Percentiles rank a stretch among this genome's conserved stretches.
phyloP scores from a whole-genome alignment of 169 alveolate genomes.

The Eimeria falciformis region DNA sequence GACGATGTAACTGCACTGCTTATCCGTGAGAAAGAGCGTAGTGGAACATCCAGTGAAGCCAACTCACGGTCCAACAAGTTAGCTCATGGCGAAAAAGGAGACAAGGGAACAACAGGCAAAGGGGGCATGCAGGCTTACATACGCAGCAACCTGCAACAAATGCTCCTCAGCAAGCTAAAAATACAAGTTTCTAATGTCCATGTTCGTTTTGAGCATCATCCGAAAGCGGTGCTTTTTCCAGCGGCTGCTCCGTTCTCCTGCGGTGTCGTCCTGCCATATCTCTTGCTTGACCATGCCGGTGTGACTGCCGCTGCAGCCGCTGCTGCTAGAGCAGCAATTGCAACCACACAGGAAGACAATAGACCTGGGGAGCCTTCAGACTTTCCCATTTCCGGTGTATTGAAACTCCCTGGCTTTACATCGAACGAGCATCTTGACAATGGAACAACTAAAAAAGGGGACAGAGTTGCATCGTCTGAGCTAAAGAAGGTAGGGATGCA shows the following conservation, averaged over 20 bases:
- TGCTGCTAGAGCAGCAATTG: slow-evolving; percentile 1
- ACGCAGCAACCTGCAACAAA: slow-evolving; percentile 31
- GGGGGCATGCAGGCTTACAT: slow-evolving; percentile 43
- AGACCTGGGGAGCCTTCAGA: not conserved
- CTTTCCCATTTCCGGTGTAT: not conserved
- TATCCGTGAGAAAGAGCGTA: not conserved
- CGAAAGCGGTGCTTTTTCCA: not conserved
- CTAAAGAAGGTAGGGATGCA: not conserved
- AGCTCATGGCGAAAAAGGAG: not conserved
- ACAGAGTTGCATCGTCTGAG: not conserved
- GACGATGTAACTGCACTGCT: not conserved
- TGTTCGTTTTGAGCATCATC: slow-evolving; percentile 34
- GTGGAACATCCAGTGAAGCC: not conserved
- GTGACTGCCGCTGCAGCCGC: slow-evolving; percentile 38
- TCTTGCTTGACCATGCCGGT: not conserved
- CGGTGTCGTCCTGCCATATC: slow-evolving; percentile 26
- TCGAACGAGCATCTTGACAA: not conserved
- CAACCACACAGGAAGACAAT: not conserved
- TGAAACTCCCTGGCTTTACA: not conserved
- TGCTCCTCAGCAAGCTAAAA: slow-evolving; percentile 24
- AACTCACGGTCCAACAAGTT: not conserved
- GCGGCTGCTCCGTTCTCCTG: slow-evolving; percentile 47
- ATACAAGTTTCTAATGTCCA: slow-evolving; percentile 10
- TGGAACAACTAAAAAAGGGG: not conserved
- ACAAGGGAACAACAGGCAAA: not conserved